Conservation (phyloP, 1,139 yeast genomes). For the Yamadazyma songkhlaensis region DNA sequence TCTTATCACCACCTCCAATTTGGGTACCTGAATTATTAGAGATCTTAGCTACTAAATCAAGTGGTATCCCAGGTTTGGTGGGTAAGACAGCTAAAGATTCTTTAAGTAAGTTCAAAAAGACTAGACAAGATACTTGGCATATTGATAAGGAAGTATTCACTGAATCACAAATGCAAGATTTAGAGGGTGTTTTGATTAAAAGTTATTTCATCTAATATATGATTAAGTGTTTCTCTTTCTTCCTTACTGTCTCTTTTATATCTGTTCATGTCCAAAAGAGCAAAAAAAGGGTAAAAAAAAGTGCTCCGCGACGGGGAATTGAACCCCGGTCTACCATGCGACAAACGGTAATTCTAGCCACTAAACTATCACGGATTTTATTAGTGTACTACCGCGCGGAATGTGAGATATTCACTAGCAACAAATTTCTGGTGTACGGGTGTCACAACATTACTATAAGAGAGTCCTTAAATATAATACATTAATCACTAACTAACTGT, state of each 20-base stretch:
- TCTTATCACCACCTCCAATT: constrained; percentile 82
- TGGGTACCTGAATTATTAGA: constrained; percentile 85
- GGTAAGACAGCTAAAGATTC: constrained; percentile 85
- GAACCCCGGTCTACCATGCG: constrained; percentile 51
- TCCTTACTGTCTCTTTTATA: too few species aligned
- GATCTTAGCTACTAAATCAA: constrained; percentile 64
- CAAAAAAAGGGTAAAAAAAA: constrained; percentile 6
- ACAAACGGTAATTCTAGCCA: constrained; percentile 48
- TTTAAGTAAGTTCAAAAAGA: constrained; percentile 83
- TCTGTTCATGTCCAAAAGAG: too few species aligned
- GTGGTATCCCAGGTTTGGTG: constrained; percentile 70
- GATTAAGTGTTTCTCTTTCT: too few species aligned
- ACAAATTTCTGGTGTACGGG: too few species aligned
- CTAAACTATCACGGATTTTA: constrained; percentile 43
- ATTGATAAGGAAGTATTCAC: constrained; percentile 77
- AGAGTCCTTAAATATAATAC: background rate
- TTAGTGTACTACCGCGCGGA: background rate
- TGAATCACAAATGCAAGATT: constrained; percentile 78
- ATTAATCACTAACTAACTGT: constrained; percentile 25
- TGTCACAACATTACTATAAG: background rate
- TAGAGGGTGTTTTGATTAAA: constrained; percentile 93
- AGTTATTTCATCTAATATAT: constrained; percentile 66
- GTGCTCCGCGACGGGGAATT: constrained; percentile 47
- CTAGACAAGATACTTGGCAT: constrained; percentile 96
- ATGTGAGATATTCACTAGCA: too few species aligned